These are phyloP conservation scores for Pseudozyma thailandica DNA, from an alignment of 1,284 basidiomycete species.

Conservation along the genomic window DNA sequence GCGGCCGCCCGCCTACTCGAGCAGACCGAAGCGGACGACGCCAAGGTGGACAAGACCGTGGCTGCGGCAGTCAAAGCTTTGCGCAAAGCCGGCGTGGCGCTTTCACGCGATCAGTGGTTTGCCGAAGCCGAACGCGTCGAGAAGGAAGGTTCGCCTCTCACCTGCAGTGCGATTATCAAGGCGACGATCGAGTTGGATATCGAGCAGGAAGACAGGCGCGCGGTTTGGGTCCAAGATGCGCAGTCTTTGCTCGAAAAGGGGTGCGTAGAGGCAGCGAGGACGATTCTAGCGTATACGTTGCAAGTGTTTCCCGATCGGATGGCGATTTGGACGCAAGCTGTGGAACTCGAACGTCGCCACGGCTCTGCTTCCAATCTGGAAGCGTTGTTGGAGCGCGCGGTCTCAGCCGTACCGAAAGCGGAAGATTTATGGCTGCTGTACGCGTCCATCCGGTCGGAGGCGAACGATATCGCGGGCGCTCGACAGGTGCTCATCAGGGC, in stretches of 20 bases:
- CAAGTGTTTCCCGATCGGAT: constrained; percentile 88
- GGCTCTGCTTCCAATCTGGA: constrained; percentile 85
- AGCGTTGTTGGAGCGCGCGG: constrained; percentile 82
- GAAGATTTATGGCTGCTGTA: constrained; percentile 97
- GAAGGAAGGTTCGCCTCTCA: constrained; percentile 82
- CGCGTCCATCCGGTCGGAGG: constrained; percentile 92
- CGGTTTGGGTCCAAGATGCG: constrained; percentile 92
- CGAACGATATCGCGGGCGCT: constrained; percentile 81
- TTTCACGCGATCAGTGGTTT: constrained; percentile 94
- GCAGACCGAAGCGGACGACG: constrained; percentile 67
- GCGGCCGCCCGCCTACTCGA: constrained; percentile 91
- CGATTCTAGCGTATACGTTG: constrained; percentile 87
- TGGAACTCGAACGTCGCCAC: constrained; percentile 88
- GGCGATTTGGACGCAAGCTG: constrained; percentile 86
- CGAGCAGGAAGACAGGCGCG: constrained; percentile 89
- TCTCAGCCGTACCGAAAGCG: constrained; percentile 88
- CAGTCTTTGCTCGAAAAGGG: constrained; percentile 81
- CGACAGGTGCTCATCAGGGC: constrained; percentile 87
- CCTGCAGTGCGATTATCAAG: constrained; percentile 93
- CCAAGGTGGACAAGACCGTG: constrained; percentile 86
- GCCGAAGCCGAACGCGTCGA: constrained; percentile 94
- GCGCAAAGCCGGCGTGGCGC: constrained; percentile 83
- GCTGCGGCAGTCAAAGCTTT: constrained; percentile 82
- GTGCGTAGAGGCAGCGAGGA: constrained; percentile 83
- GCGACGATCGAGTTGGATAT: constrained; percentile 93